Evolutionary conservation across 257 asterid species (phyloP).

Genomic region (Fraxinus americana): DNA sequence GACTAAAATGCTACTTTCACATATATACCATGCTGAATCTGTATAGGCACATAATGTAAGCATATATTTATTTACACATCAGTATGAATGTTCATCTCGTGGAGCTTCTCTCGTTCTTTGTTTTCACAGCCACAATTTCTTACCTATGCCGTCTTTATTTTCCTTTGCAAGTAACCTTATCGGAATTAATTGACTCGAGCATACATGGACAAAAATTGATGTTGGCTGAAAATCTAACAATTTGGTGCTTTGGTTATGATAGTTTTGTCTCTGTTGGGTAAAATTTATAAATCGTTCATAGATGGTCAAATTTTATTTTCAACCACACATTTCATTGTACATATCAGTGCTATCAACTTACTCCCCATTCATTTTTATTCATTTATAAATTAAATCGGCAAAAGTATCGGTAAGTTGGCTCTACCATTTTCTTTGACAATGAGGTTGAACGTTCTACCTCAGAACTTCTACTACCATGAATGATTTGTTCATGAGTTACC

Average conservation of each 20-base stretch:
- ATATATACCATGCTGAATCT: neutral
- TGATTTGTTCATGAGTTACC: neutral
- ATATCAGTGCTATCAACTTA: no score
- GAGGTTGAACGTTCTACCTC: neutral
- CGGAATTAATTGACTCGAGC: neutral
- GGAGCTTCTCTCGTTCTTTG: neutral
- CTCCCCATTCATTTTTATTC: no score
- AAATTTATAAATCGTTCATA: no score
- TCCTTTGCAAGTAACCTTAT: neutral
- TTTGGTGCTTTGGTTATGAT: neutral
- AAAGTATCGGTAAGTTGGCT: no score
- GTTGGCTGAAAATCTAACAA: neutral
- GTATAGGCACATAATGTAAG: neutral
- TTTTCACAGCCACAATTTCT: neutral
- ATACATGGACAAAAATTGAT: neutral
- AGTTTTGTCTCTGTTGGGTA: no score
- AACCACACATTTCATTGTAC: no score
- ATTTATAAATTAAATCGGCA: no score
- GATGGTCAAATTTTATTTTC: no score
- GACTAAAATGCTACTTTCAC: slow-evolving; percentile 31
- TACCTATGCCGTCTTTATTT: neutral
- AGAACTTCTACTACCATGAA: neutral
- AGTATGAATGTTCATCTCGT: neutral
- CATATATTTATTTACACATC: neutral
- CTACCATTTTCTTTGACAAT: no score